A percentile compares a stretch with the other conserved stretches of the same genome.
Evolutionary conservation across 495 filamentous ascomycete species (phyloP).

Genomic region (Neurospora discreta): DNA sequence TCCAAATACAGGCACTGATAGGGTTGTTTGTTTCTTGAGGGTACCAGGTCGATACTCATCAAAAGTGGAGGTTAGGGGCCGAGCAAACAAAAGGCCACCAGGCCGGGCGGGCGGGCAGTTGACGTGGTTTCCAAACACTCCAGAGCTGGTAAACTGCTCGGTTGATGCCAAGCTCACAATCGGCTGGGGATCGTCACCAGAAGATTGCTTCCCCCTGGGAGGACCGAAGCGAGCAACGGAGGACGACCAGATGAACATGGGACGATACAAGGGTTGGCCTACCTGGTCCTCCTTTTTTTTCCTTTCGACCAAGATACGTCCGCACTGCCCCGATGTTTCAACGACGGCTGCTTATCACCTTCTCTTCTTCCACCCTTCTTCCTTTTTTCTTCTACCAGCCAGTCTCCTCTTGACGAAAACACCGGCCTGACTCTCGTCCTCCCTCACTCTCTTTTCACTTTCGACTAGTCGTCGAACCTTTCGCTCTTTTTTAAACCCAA

Average conservation of each 20-base stretch:
- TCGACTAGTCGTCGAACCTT: neutral
- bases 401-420: neutral
- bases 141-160: neutral
- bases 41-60: neutral
- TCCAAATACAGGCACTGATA: neutral
- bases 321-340: conserved; percentile 5
- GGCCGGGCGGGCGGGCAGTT: neutral
- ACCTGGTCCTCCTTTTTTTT: conserved; percentile 6
- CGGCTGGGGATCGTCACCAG: neutral
- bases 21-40: neutral
- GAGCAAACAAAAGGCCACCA: neutral
- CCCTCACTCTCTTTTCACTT: neutral
- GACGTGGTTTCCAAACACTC: neutral
- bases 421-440: neutral
- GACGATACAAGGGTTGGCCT: neutral
- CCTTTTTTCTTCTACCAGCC: neutral
- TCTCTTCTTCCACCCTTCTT: neutral
- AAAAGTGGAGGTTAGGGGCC: neutral
- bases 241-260: neutral
- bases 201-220: neutral
- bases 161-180: neutral
- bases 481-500: neutral
- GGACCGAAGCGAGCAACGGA: neutral
- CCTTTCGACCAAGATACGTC: neutral
- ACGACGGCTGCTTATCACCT: neutral